A percentile compares a stretch with the other conserved stretches of the same genome.
Conservation (phyloP, 768 basidiomycete species). For the Podaxis pistillaris region DNA sequence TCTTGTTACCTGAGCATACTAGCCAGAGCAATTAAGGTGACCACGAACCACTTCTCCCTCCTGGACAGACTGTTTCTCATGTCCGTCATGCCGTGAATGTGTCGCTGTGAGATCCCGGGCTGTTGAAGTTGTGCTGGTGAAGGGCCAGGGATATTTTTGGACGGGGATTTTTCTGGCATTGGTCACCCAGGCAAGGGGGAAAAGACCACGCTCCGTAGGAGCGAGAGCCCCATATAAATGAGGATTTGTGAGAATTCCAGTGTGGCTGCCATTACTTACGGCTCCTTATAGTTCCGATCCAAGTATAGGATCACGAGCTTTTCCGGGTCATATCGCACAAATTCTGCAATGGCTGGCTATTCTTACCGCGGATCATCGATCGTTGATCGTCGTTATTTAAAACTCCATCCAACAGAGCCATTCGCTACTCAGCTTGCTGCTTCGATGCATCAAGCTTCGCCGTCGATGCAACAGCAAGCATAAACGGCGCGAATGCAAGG, state of each 20-base stretch:
- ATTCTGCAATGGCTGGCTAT: no score
- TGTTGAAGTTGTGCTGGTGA: neutral
- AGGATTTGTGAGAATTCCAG: neutral
- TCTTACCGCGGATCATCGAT: no score
- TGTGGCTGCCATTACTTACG: neutral
- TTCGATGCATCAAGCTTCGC: no score
- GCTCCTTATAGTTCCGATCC: neutral
- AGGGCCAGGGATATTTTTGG: neutral
- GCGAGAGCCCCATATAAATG: neutral
- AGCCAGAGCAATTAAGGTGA: constrained; percentile 51
- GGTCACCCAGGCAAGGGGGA: neutral
- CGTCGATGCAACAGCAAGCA: no score
- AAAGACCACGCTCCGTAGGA: neutral
- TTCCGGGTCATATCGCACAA: neutral
- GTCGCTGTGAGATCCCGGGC: neutral
- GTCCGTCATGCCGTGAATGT: neutral
- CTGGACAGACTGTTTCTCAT: constrained; percentile 44
- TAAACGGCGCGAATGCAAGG: no score
- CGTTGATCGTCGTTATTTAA: no score
- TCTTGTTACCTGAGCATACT: constrained; percentile 56
- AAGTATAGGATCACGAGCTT: neutral
- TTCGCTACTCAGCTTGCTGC: no score
- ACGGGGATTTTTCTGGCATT: neutral
- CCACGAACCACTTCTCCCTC: constrained; percentile 69
- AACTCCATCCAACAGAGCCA: no score